Conservation (phyloP, 805 yeast genomes). For the Wickerhamiella domercqiae region DNA sequence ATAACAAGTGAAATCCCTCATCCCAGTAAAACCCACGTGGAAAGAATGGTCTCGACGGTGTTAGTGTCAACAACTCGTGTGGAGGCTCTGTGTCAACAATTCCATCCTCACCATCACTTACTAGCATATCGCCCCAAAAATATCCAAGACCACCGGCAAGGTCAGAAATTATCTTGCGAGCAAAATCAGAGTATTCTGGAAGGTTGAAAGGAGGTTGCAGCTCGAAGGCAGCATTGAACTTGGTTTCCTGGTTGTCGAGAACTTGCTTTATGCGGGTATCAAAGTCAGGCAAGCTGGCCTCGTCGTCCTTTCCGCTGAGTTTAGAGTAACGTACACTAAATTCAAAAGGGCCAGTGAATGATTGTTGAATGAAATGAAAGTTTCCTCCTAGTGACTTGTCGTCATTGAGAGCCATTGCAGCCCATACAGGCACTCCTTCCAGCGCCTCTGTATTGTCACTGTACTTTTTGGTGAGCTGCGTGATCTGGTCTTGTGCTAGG, state of each 20-base stretch:
- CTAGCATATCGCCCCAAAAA: slow-evolving; percentile 67
- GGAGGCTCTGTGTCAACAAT: slow-evolving; percentile 33
- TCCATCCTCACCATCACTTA: slow-evolving; percentile 56
- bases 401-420: slow-evolving; percentile 40
- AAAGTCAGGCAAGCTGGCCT: slow-evolving; percentile 10
- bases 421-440: slow-evolving; percentile 28
- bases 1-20: slow-evolving; percentile 88
- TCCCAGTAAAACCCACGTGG: slow-evolving; percentile 99
- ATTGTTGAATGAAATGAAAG: slow-evolving; percentile 62
- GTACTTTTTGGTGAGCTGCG: slow-evolving; percentile 26
- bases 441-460: slow-evolving; percentile 16
- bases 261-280: slow-evolving; percentile 22
- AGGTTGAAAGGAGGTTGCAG: slow-evolving; percentile 40
- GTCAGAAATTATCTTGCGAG: slow-evolving; percentile 65
- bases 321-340: slow-evolving; percentile 44
- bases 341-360: slow-evolving; percentile 58
- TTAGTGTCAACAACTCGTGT: slow-evolving; percentile 56
- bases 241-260: slow-evolving; percentile 28
- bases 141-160: slow-evolving; percentile 83
- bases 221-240: slow-evolving; percentile 7
- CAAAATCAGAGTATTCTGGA: slow-evolving; percentile 37
- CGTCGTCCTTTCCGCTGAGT: too few species aligned
- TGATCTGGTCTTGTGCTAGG: slow-evolving; percentile 54
- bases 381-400: slow-evolving; percentile 52
- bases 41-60: slow-evolving; percentile 86